Conservation (phyloP, 345 rosid species). For the Populus euphratica region DNA sequence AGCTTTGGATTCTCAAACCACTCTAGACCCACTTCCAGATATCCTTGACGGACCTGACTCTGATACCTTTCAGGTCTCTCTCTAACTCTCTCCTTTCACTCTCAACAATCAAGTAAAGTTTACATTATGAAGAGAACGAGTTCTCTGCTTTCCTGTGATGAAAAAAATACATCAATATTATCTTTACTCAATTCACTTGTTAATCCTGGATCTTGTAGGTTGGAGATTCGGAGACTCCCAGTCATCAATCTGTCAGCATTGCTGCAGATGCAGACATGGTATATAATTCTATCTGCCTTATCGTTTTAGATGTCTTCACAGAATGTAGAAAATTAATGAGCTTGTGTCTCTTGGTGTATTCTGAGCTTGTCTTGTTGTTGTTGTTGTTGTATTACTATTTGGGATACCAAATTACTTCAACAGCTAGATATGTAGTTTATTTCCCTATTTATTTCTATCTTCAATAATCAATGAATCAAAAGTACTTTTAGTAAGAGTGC, state of each 20-base stretch:
- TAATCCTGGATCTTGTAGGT: slow-evolving; percentile 27
- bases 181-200: background rate
- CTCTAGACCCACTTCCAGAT: slow-evolving; percentile 12
- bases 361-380: background rate
- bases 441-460: background rate
- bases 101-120: background rate
- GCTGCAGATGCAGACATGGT: slow-evolving; percentile 54
- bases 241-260: slow-evolving; percentile 38
- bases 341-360: background rate
- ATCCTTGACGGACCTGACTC: slow-evolving; percentile 41
- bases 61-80: slow-evolving; percentile 42
- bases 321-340: background rate
- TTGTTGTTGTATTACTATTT: background rate
- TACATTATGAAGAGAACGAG: background rate
- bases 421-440: background rate
- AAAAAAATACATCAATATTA: no score
- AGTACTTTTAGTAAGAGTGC: background rate
- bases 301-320: background rate
- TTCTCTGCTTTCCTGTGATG: no score
- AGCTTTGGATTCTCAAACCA: slow-evolving; percentile 40
- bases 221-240: slow-evolving; percentile 32
- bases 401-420: background rate
- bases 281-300: background rate
- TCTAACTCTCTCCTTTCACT: background rate
- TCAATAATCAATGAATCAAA: background rate